A percentile compares a stretch with the other conserved stretches of the same genome.
phyloP scores from a whole-genome alignment of 768 basidiomycete species.

The Macrolepiota albuminosa region DNA sequence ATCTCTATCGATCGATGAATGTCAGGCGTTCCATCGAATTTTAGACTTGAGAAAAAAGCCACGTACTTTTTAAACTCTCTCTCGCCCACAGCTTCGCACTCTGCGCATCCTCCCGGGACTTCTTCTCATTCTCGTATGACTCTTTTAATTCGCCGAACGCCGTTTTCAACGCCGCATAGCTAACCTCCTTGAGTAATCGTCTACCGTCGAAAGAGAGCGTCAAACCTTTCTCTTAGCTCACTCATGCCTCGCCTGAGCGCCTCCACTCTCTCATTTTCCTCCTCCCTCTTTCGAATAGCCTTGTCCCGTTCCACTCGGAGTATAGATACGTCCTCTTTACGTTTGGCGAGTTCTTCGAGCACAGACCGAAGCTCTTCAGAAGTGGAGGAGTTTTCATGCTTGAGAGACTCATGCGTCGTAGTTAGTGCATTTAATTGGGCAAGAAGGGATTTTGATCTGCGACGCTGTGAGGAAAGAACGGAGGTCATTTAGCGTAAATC shows the following conservation, averaged over 20 bases:
- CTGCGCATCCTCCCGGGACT: too few species aligned
- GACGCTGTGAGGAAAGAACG: not conserved
- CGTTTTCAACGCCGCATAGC: not conserved
- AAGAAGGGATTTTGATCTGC: not conserved
- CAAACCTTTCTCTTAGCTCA: slow-evolving; percentile 11
- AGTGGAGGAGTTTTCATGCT: not conserved
- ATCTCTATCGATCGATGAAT: slow-evolving; percentile 6
- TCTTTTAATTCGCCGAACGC: too few species aligned
- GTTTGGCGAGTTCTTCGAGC: not conserved
- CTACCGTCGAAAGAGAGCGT: not conserved
- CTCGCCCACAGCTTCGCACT: too few species aligned
- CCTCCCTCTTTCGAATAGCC: too few species aligned
- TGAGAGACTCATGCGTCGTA: slow-evolving; percentile 10
- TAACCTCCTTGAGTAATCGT: not conserved
- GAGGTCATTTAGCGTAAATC: not conserved
- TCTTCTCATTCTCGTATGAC: too few species aligned
- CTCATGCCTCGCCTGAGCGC: slow-evolving; percentile 1
- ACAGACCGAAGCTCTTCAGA: slow-evolving; percentile 4
- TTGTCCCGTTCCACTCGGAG: too few species aligned
- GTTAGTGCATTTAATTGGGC: slow-evolving; percentile 9
- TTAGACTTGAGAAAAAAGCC: not conserved
- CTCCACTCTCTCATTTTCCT: too few species aligned
- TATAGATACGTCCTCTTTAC: not conserved
- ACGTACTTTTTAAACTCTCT: slow-evolving; percentile 3
- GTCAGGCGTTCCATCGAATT: not conserved